phyloP scores from a whole-genome alignment of 345 rosid species.

The Punica granatum region DNA sequence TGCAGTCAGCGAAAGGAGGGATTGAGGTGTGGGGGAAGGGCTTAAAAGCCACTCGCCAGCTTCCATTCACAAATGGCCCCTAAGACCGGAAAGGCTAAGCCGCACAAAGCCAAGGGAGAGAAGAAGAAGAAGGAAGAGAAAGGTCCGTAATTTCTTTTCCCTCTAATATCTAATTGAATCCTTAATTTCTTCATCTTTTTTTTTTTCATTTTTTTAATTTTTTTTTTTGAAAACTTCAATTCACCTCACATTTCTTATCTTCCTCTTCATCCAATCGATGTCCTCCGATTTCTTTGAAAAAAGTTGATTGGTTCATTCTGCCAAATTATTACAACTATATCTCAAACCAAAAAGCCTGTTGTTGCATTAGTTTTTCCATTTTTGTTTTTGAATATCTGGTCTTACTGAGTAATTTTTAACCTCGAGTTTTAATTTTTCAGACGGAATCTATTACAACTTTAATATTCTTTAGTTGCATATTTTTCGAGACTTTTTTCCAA shows the following conservation, averaged over 20 bases:
- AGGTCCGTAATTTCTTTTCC: conserved; percentile 25
- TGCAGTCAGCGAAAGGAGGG: conserved; percentile 6
- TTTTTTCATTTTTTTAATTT: no score
- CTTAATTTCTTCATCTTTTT: neutral
- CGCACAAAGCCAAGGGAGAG: conserved; percentile 66
- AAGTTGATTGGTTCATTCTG: neutral
- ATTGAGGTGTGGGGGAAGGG: neutral
- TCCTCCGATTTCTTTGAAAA: neutral
- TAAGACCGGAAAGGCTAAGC: conserved; percentile 67
- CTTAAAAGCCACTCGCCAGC: neutral
- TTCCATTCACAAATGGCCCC: conserved; percentile 59
- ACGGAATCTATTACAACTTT: no score
- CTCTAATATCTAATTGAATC: neutral
- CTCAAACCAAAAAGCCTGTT: neutral
- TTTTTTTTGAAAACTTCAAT: neutral
- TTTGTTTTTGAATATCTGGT: no score
- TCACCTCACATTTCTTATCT: neutral
- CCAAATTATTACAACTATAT: neutral
- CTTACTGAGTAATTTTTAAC: no score
- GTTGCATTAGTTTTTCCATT: no score
- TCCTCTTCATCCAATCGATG: neutral
- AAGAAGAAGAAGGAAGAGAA: conserved; percentile 90
- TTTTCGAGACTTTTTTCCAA: no score
- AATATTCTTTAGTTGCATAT: no score
- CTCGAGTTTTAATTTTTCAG: no score